Conservation (phyloP, 2,329 filamentous ascomycete species). For the Fusarium compactum region DNA sequence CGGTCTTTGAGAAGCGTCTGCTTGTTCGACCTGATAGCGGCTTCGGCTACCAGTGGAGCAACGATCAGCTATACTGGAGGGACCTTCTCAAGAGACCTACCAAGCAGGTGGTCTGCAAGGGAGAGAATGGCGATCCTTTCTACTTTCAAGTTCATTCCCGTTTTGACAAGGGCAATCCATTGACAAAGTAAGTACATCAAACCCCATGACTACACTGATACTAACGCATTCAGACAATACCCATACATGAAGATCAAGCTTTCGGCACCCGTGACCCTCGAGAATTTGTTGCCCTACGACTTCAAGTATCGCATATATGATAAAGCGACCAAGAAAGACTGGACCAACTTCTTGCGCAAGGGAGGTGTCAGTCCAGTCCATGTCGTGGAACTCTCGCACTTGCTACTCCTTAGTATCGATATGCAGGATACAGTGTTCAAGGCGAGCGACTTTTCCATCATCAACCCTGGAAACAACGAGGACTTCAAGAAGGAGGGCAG, state of each 20-base stretch:
- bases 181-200: conserved; percentile 70
- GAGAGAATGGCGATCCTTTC: conserved; percentile 89
- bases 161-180: conserved; percentile 85
- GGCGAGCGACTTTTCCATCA: conserved; percentile 95
- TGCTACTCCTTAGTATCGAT: conserved; percentile 91
- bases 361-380: conserved; percentile 97
- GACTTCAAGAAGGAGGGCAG: conserved; percentile 88
- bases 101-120: conserved; percentile 87
- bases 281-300: conserved; percentile 95
- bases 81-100: conserved; percentile 88
- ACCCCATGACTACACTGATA: not conserved
- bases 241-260: conserved; percentile 95
- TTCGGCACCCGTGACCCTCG: conserved; percentile 91
- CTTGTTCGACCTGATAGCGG: conserved; percentile 93
- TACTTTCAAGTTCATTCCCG: conserved; percentile 95
- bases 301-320: conserved; percentile 99
- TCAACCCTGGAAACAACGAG: conserved; percentile 88
- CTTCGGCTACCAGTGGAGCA: conserved; percentile 96
- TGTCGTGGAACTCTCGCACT: conserved; percentile 93
- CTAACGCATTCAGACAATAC: conserved; percentile 71
- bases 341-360: conserved; percentile 97
- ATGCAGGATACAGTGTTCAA: conserved; percentile 97
- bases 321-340: conserved; percentile 98
- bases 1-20: conserved; percentile 88
- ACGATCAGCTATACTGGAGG: conserved; percentile 90